Evolutionary conservation across 805 yeast genomes (phyloP), one percentile per base, ranked within the genome.

Genomic region (Candida morakotiae): DNA sequence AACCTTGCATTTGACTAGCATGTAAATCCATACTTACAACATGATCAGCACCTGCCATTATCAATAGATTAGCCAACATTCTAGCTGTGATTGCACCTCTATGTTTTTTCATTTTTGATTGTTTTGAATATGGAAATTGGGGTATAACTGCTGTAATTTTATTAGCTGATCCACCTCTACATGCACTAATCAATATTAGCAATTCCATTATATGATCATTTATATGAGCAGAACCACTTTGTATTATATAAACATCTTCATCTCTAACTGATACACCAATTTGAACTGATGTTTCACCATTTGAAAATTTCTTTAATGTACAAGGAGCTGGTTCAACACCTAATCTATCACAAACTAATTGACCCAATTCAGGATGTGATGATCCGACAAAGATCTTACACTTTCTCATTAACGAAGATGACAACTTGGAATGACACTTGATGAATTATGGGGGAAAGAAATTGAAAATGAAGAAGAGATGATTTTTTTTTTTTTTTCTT

Each of bases 11-110:
- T 65, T 93, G 99, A 24, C 96, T 81, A 19, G 99, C 98, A 52
- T 79, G 85, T 48, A 93, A 69, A 57, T 93, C 99, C 97, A 93
- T 89, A 3, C 96, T 87, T 27, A 93, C 91, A 40, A 93, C 94
- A 62, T 93, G 99, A 63, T 93, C 98, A 18, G 98, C 98, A 49
- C 99, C 99, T 3, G 98, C 98, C 94, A 93, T 94, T 40, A 88
- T 80, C 45, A 93, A 69, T 55, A 93, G 67, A 52, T 93, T 93
- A 43, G 99, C 98, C 56, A 93, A 74, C 98, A 93, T 86, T 58
- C 98, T 78, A 11, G 98, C 98, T 3, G 98, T 91, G 53, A 93
- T 93, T 28, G 98, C 98, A 38, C 98, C 98, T 64, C 99, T 75
- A 58, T 93, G 98, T 62, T 88, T 93, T 69, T 93, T 93, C 99